Evolutionary conservation across 169 alveolate species (phyloP), one percentile per base, ranked within the genome.

Genomic region (Cryptosporidium parvum): DNA sequence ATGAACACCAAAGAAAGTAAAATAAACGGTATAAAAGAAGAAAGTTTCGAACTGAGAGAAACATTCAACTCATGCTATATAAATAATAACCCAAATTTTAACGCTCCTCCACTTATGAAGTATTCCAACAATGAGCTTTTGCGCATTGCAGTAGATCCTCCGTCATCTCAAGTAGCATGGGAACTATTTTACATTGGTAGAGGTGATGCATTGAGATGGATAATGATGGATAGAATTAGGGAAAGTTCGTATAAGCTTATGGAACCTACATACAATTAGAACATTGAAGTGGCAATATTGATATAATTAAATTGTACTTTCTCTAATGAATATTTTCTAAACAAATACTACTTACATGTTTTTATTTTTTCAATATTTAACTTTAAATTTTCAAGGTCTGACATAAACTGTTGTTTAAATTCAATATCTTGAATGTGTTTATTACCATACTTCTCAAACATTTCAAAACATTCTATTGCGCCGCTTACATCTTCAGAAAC

Each of bases 121-220:
- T 80, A 80, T 31, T 61, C 80, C 8, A 80, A 59, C 51, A 59
- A 80, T 48, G 89, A 80, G 35, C 75, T 80, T 29, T 33, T 80
- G 8, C 39, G 80, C 12, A 80, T 80, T 29, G 89, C 89, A 42
- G 89, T 80, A 48, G 89, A 80, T 62, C 80, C 89, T 42, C 89
- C 89, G 2, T 62, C 80, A 18, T 16, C 73, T 10, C 33, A 80
- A 52, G 75, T 65, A 21, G 89, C 89, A 44, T 80, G 89, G 89
- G 89, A 80, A 29, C 89, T 80, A 3, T 80, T 80, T 16, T 80
- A 80, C 35, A 53, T 80, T 33, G 89, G 89, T 16, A 42, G 89
- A 26, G 89, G 89, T 6, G 89, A 80, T 42, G 89, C 89, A 42
- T 42, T 80, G n/a, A 80, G 89, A n/a, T 80, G 89, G 89, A 31